These are phyloP conservation scores for Suhomyces bokatorum DNA, from an alignment of 1,139 yeast genomes.

Conservation along the genomic window DNA sequence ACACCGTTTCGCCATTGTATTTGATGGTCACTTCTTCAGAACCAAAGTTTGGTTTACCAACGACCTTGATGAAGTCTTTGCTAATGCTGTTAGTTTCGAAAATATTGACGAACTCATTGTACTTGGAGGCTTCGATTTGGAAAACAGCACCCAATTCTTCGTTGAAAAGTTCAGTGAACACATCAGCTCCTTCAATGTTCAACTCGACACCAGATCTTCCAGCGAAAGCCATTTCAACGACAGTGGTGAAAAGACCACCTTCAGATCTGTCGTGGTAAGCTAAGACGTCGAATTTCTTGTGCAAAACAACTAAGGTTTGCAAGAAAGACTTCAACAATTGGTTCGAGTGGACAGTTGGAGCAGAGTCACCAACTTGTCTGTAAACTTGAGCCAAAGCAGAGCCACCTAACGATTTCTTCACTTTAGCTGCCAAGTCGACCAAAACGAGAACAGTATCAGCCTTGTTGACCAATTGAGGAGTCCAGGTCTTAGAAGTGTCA, in stretches of 20 bases:
- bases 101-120: slow-evolving; percentile 53
- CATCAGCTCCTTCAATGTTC: slow-evolving; percentile 34
- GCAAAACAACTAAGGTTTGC: slow-evolving; percentile 67
- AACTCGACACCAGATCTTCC: slow-evolving; percentile 76
- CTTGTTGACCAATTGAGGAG: slow-evolving; percentile 68
- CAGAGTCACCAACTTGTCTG: slow-evolving; percentile 76
- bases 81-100: slow-evolving; percentile 62
- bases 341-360: slow-evolving; percentile 82
- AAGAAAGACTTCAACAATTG: slow-evolving; percentile 66
- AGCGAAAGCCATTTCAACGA: slow-evolving; percentile 96
- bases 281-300: slow-evolving; percentile 63
- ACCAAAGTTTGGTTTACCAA: slow-evolving; percentile 66
- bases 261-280: slow-evolving; percentile 97
- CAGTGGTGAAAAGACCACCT: slow-evolving; percentile 89
- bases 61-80: slow-evolving; percentile 49
- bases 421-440: slow-evolving; percentile 73
- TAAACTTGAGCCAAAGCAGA: slow-evolving; percentile 95
- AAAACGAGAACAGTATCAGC: slow-evolving; percentile 66
- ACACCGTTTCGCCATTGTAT: slow-evolving; percentile 48
- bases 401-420: slow-evolving; percentile 74
- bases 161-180: slow-evolving; percentile 67
- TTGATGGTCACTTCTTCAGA: slow-evolving; percentile 51
- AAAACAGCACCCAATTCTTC: slow-evolving; percentile 97
- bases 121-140: slow-evolving; percentile 66
- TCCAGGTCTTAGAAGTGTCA: slow-evolving; percentile 90